phyloP scores from a whole-genome alignment of 805 yeast species.

The Ogataea allantospora region DNA sequence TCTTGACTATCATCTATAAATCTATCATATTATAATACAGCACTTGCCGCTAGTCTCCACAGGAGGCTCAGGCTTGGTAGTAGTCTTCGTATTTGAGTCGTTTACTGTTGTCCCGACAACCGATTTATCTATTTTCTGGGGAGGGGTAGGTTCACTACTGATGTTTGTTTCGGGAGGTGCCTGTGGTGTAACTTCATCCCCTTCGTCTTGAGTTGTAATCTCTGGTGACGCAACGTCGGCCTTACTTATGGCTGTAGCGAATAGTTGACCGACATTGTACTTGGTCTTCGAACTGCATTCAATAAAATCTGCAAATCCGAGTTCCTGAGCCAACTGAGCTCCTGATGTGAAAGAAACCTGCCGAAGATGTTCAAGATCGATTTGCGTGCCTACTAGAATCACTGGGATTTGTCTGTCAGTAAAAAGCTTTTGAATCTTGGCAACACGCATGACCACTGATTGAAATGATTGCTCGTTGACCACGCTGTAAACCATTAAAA shows the following conservation, averaged over 20 bases:
- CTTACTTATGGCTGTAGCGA: slow-evolving; percentile 36
- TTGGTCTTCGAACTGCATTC: slow-evolving; percentile 85
- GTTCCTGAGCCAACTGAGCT: slow-evolving; percentile 22
- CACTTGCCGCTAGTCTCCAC: slow-evolving; percentile 1
- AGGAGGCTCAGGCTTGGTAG: background rate
- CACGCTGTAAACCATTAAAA: slow-evolving; percentile 49
- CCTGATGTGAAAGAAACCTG: slow-evolving; percentile 56
- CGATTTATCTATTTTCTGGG: background rate
- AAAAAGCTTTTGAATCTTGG: slow-evolving; percentile 73
- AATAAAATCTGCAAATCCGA: slow-evolving; percentile 36
- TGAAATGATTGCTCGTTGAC: slow-evolving; percentile 49
- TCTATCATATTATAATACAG: slow-evolving; percentile 5
- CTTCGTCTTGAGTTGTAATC: background rate
- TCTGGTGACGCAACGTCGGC: slow-evolving; percentile 1
- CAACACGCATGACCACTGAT: slow-evolving; percentile 36
- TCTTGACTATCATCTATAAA: background rate
- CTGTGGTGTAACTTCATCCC: background rate
- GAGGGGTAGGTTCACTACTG: no score
- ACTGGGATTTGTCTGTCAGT: slow-evolving; percentile 23
- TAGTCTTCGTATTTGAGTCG: background rate
- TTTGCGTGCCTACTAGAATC: slow-evolving; percentile 71
- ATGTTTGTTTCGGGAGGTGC: no score
- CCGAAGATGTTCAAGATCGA: slow-evolving; percentile 72
- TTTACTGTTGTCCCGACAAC: no score
- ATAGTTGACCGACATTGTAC: slow-evolving; percentile 78